Evolutionary conservation across 192 early-diverging fungal genomes (phyloP), one percentile per base, ranked within the genome.

Genomic region (Entophlyctis luteolus): DNA sequence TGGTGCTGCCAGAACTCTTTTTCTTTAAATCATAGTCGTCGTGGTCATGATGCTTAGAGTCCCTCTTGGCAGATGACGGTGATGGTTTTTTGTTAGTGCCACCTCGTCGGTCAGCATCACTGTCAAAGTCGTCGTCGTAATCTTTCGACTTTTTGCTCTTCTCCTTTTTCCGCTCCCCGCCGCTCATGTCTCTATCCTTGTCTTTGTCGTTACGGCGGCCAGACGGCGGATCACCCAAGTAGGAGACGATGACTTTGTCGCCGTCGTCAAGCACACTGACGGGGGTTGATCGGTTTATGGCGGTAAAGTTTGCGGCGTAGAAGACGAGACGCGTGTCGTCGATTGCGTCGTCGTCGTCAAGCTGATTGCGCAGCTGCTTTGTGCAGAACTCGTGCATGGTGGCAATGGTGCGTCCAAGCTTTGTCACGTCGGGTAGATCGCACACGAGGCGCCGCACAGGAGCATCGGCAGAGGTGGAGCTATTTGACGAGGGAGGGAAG

Each of bases 201-300:
- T n/a, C 20, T 31, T 27, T 18, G 14, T n/a, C 47, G 2, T 49
- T 18, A n/a, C 37, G 20, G 1, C 23, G 25, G 16, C 58, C 18
- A 14, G 6, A 36, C 1, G 59, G 59, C 27, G 22, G 14, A n/a
- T 63, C 60, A 12, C 60, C 60, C 8, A 63, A 32, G 36, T 32
- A 63, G 27, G 60, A 45, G 28, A 63, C 60, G n/a, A 63, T 63
- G 50, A 63, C 50, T 48, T 63, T 63, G 47, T 63, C 60, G 10
- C 60, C 60, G 35, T 63, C 60, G 32, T 63, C 60, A 16, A 63
- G 32, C 28, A 63, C 60, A 28, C 39, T 49, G 2, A 63, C 60
- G 25, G 60, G 60, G 0, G 60, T 63, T 31, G 60, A 50, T 33
- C 50, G 48, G 60, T 49, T 49, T 45, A 63, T 63, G 27, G 47